Evolutionary conservation across 768 basidiomycete species (phyloP).

Genomic region (Boletus rubescentipes): DNA sequence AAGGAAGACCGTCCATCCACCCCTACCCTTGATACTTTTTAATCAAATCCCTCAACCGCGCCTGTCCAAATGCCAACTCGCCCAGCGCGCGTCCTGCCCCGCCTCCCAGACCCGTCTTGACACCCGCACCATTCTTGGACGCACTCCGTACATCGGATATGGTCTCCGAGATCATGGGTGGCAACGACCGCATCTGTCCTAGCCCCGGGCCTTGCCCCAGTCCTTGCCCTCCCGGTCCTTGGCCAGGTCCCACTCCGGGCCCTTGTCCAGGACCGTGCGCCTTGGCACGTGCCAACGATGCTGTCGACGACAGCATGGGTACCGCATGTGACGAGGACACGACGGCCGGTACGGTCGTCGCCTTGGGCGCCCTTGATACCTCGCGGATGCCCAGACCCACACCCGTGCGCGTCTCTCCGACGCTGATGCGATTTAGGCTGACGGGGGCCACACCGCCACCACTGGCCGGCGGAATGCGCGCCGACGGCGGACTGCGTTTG

Average conservation of each 20-base stretch:
- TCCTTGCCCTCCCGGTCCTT: too few species aligned
- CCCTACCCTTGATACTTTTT: slow-evolving; percentile 68
- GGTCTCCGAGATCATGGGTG: slow-evolving; percentile 38
- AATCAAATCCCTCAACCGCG: slow-evolving; percentile 72
- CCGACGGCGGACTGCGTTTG: slow-evolving; percentile 13
- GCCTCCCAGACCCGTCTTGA: background rate
- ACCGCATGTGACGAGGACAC: slow-evolving; percentile 71
- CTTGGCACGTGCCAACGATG: slow-evolving; percentile 62
- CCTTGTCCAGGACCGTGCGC: slow-evolving; percentile 18
- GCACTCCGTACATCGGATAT: slow-evolving; percentile 17
- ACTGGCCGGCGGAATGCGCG: background rate
- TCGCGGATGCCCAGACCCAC: slow-evolving; percentile 16
- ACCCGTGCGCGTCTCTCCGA: background rate
- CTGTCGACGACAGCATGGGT: slow-evolving; percentile 73
- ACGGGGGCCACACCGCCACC: background rate
- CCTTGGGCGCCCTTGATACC: slow-evolving; percentile 47
- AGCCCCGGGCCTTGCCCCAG: slow-evolving; percentile 19
- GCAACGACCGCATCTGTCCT: slow-evolving; percentile 19
- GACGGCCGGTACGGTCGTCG: slow-evolving; percentile 65
- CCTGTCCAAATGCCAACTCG: slow-evolving; percentile 75
- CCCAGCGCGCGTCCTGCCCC: slow-evolving; percentile 24
- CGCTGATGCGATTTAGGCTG: background rate
- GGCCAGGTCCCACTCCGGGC: slow-evolving; percentile 9
- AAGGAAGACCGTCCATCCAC: background rate
- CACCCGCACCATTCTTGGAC: slow-evolving; percentile 9